Percentiles rank a stretch among this genome's conserved stretches.
Evolutionary conservation across 257 asterid genomes (phyloP).

Genomic region (Cinchona pubescens): DNA sequence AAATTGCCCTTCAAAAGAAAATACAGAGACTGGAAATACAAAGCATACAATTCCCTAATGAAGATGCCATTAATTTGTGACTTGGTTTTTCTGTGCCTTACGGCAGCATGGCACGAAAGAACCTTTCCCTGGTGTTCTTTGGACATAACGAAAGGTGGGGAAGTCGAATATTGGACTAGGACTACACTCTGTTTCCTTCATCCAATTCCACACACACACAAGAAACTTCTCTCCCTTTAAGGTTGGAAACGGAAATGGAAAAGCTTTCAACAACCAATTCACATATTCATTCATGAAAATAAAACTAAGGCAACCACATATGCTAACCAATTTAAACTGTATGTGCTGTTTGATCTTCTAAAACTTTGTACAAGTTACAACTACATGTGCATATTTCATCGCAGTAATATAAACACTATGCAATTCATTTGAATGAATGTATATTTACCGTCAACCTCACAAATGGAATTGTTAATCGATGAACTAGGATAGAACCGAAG

Average conservation of each 20-base stretch:
- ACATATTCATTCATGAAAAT: not conserved
- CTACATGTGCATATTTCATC: not conserved
- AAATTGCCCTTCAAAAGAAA: too few relatives aligned
- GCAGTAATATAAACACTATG: not conserved
- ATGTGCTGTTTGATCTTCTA: not conserved
- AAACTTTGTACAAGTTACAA: conserved; percentile 5
- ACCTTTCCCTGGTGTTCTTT: not conserved
- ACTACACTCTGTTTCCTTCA: not conserved
- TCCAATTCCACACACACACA: too few relatives aligned
- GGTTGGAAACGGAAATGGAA: too few relatives aligned
- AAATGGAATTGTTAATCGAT: not conserved
- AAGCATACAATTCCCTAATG: too few relatives aligned
- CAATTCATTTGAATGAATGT: not conserved
- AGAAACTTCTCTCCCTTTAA: too few relatives aligned
- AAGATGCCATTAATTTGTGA: too few relatives aligned
- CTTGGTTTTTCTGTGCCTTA: too few relatives aligned
- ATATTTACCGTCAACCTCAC: not conserved
- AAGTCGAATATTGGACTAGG: not conserved
- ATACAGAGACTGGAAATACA: too few relatives aligned
- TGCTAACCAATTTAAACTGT: not conserved
- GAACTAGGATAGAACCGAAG: not conserved
- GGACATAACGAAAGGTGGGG: not conserved
- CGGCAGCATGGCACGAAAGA: too few relatives aligned
- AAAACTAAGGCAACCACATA: not conserved
- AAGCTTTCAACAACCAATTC: too few relatives aligned